Evolutionary conservation across 2,329 filamentous ascomycete species (phyloP).

Genomic region (Aphanocladium album): DNA sequence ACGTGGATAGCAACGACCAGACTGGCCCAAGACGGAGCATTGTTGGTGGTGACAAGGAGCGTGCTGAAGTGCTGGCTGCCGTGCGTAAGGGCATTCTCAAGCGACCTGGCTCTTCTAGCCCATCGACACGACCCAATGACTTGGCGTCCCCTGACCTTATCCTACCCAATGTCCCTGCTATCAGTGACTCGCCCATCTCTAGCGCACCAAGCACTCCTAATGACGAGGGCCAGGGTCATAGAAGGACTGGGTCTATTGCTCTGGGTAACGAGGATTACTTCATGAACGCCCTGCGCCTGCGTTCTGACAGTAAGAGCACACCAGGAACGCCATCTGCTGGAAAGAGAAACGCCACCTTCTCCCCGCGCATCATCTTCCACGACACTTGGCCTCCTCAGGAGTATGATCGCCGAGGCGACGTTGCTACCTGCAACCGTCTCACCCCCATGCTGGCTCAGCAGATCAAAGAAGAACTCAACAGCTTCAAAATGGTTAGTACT

Average conservation of each 20-base stretch:
- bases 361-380: constrained; percentile 87
- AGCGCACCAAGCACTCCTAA: constrained; percentile 84
- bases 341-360: constrained; percentile 72
- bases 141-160: constrained; percentile 46
- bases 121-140: constrained; percentile 60
- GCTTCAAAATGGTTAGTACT: constrained; percentile 76
- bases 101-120: constrained; percentile 62
- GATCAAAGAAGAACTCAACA: constrained; percentile 99
- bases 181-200: constrained; percentile 74
- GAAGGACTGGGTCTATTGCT: constrained; percentile 63
- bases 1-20: constrained; percentile 52
- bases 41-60: constrained; percentile 81
- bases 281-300: constrained; percentile 67
- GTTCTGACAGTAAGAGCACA: constrained; percentile 72
- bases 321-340: constrained; percentile 69
- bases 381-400: constrained; percentile 95
- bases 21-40: constrained; percentile 76
- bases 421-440: constrained; percentile 95
- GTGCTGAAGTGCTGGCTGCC: constrained; percentile 84
- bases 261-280: constrained; percentile 89
- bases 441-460: constrained; percentile 97
- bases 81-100: constrained; percentile 96
- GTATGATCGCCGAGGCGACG: constrained; percentile 91
- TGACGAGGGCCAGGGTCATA: constrained; percentile 66
- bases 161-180: constrained; percentile 55